Evolutionary conservation across 192 early-diverging fungal genomes (phyloP).

Genomic region (Entomortierella beljakovae): DNA sequence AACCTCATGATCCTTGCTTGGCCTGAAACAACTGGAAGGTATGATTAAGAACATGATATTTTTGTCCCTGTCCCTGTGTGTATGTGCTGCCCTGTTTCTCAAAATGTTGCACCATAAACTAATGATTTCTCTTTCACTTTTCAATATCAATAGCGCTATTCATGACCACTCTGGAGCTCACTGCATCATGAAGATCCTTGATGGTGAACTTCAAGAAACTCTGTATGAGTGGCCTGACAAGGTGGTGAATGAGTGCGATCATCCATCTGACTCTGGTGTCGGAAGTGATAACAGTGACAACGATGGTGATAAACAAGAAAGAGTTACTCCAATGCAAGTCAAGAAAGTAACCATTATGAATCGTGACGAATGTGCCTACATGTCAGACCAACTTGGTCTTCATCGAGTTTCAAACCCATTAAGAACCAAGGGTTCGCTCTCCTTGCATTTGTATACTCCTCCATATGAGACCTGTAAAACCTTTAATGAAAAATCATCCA

Average conservation of each 20-base stretch:
- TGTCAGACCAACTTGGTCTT: constrained; percentile 91
- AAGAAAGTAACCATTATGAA: constrained; percentile 60
- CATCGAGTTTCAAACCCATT: constrained; percentile 84
- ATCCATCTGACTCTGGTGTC: constrained; percentile 31
- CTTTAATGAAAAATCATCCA: constrained; percentile 84
- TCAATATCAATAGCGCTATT: constrained; percentile 74
- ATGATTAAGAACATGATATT: not conserved
- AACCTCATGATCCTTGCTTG: constrained; percentile 93
- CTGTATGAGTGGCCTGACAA: constrained; percentile 81
- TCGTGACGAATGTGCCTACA: constrained; percentile 83
- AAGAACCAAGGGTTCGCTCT: constrained; percentile 68
- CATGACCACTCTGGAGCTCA: constrained; percentile 93
- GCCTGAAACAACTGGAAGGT: constrained; percentile 75
- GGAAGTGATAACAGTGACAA: constrained; percentile 27
- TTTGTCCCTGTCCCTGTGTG: no score
- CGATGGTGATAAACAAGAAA: constrained; percentile 1
- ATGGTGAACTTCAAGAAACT: constrained; percentile 83
- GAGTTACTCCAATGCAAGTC: constrained; percentile 47
- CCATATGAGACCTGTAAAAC: constrained; percentile 87
- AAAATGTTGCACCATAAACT: no score
- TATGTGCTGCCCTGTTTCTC: no score
- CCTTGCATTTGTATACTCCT: constrained; percentile 92
- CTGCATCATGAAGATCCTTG: constrained; percentile 93
- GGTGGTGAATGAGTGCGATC: constrained; percentile 23
- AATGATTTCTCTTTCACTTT: no score